Evolutionary conservation across 164 flowering plant genomes (phyloP), one percentile per base, ranked within the genome.

Genomic region (Vitis riparia): DNA sequence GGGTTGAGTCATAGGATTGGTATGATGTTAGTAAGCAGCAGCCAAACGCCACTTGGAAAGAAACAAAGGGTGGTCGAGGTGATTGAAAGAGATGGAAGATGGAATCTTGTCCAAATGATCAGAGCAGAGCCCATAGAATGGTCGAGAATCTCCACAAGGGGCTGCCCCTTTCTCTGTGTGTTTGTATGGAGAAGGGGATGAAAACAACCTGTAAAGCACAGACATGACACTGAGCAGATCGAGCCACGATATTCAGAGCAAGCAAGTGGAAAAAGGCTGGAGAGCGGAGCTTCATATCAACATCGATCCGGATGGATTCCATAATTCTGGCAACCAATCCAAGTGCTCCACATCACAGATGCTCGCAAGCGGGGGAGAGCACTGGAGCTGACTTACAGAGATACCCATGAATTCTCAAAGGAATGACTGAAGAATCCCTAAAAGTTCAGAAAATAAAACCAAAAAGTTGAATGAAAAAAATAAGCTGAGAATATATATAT

Each of bases 191-290:
- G 55, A 29, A 37, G 52, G 29, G 13, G 17, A 47, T 62, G 73
- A 63, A 37, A 48, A 53, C 13, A 62, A 62, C 72, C 0, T 61
- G 72, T 52, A 61, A 61, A 70, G 51, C 13, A 53, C 13, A 32
- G 61, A 70, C 51, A 63, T 17, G 67, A 63, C 73, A 61, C n/a
- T 62, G 72, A 63, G 67, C 10, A 61, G 66, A 69, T 69, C 32
- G 72, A 67, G 49, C 16, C 13, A 32, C 65, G 3, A 11, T 3
- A 23, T 51, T 44, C 30, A 27, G 14, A 59, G 51, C 17, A 69
- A 61, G 64, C 37, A 69, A n/a, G 9, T 14, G 67, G 48, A 32
- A 16, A 51, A 19, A 37, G 60, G 55, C 37, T 0, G 7, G 6
- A 37, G 44, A 37, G 44, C 0, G 5, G 44, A 37, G 44, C 44